These are phyloP conservation scores for Penicillium fimorum DNA, from an alignment of 495 filamentous ascomycete genomes.

Conservation along the genomic window DNA sequence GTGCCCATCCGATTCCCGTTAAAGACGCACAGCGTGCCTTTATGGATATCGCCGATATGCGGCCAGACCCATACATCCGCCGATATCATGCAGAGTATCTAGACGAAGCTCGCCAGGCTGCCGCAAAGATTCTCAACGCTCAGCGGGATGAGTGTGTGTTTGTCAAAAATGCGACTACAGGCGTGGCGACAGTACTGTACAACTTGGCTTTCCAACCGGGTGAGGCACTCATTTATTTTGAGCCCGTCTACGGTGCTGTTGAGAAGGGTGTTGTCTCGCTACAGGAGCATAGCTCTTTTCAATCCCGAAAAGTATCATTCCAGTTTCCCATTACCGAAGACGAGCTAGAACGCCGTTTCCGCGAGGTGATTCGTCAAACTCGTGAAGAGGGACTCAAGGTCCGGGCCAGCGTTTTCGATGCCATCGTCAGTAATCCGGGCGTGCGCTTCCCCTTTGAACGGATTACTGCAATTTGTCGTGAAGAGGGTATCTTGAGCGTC, in stretches of 20 bases:
- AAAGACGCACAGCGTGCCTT: constrained; percentile 54
- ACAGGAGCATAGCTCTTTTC: constrained; percentile 54
- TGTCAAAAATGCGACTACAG: constrained; percentile 78
- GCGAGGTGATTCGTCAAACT: constrained; percentile 43
- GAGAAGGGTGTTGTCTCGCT: constrained; percentile 68
- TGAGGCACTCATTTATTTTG: constrained; percentile 67
- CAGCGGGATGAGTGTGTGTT: constrained; percentile 66
- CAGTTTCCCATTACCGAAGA: constrained; percentile 61
- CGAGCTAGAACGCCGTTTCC: constrained; percentile 54
- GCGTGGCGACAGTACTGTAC: constrained; percentile 74
- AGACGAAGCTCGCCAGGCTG: constrained; percentile 58
- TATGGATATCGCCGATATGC: constrained; percentile 59
- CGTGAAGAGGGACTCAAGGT: constrained; percentile 46
- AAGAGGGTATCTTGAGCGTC: constrained; percentile 58
- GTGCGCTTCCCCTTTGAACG: constrained; percentile 74
- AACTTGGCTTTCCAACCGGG: constrained; percentile 60
- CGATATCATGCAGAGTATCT: constrained; percentile 58
- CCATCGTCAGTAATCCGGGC: constrained; percentile 71
- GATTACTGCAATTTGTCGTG: constrained; percentile 60
- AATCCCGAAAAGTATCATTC: constrained; percentile 41
- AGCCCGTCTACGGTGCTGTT: constrained; percentile 74
- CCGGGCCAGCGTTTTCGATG: constrained; percentile 73
- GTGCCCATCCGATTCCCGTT: constrained; percentile 65
- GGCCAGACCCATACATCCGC: constrained; percentile 72
- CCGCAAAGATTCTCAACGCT: constrained; percentile 63